A percentile compares a stretch with the other conserved stretches of the same genome.
phyloP scores from a whole-genome alignment of 2,329 filamentous ascomycete species.

The Fusarium liriodendri region DNA sequence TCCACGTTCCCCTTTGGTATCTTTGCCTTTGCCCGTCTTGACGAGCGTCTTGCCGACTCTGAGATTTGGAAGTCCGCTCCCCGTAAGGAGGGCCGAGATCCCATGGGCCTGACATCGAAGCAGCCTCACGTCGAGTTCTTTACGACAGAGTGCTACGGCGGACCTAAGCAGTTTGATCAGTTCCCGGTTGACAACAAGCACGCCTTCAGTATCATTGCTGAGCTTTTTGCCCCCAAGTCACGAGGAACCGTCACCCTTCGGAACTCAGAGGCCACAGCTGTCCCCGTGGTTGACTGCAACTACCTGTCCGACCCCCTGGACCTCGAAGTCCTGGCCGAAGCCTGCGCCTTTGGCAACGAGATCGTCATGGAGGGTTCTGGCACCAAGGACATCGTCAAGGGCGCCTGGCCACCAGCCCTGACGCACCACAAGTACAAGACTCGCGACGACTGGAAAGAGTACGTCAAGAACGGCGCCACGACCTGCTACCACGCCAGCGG shows the following conservation, averaged over 20 bases:
- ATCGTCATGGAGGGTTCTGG: conserved; percentile 67
- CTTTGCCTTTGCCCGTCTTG: conserved; percentile 71
- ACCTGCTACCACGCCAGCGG: conserved; percentile 57
- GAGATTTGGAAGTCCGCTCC: conserved; percentile 65
- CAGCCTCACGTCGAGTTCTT: conserved; percentile 74
- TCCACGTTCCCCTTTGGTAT: conserved; percentile 72
- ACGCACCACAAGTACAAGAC: conserved; percentile 64
- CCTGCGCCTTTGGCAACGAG: conserved; percentile 68
- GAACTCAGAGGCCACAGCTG: conserved; percentile 58
- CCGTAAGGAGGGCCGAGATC: conserved; percentile 64
- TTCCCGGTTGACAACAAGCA: conserved; percentile 64
- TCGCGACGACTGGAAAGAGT: conserved; percentile 64
- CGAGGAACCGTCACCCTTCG: conserved; percentile 65
- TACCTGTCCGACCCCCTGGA: conserved; percentile 69
- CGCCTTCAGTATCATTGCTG: conserved; percentile 67
- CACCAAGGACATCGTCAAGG: conserved; percentile 69
- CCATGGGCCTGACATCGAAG: conserved; percentile 67
- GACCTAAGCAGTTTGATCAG: conserved; percentile 67
- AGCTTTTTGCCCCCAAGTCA: conserved; percentile 68
- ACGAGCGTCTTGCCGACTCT: conserved; percentile 66
- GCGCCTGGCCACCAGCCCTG: conserved; percentile 66
- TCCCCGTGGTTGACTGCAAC: conserved; percentile 68
- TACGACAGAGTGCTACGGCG: conserved; percentile 70
- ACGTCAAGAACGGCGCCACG: conserved; percentile 68
- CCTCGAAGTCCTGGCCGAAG: conserved; percentile 68